phyloP scores from a whole-genome alignment of 2,329 filamentous ascomycete genomes.

The Xylariaceae sp. region DNA sequence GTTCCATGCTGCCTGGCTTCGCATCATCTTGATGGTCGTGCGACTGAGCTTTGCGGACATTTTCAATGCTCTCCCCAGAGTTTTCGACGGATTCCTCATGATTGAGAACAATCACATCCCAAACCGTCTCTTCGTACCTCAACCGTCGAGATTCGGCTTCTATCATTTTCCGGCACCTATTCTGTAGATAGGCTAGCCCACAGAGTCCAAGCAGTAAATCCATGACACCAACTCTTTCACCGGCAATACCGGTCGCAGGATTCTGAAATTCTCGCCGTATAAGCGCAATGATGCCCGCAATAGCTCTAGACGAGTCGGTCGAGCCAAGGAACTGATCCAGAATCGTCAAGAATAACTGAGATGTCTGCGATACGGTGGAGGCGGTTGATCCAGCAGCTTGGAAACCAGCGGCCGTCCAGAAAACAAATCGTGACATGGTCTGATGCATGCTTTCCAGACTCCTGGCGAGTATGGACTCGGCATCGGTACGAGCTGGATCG shows the following conservation, averaged over 20 bases:
- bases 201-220: constrained; percentile 58
- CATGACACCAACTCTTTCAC: constrained; percentile 54
- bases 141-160: constrained; percentile 45
- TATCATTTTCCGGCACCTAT: constrained; percentile 47
- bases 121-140: constrained; percentile 53
- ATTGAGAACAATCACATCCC: constrained; percentile 61
- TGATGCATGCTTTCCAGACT: constrained; percentile 53
- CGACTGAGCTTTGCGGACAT: constrained; percentile 25
- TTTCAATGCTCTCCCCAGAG: constrained; percentile 36
- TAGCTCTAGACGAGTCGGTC: constrained; percentile 63
- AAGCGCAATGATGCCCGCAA: constrained; percentile 60
- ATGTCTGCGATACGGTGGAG: constrained; percentile 50
- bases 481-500: constrained; percentile 45
- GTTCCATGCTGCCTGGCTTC: constrained; percentile 25
- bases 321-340: constrained; percentile 62
- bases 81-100: constrained; percentile 55
- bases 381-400: constrained; percentile 52
- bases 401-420: constrained; percentile 58
- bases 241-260: constrained; percentile 52
- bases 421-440: constrained; percentile 54
- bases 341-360: constrained; percentile 52
- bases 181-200: constrained; percentile 57
- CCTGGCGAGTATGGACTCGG: constrained; percentile 52
- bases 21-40: constrained; percentile 27
- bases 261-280: constrained; percentile 61